Base-by-base conservation (phyloP, 306 rosid genomes). In the Fragaria nilgerrensis region DNA sequence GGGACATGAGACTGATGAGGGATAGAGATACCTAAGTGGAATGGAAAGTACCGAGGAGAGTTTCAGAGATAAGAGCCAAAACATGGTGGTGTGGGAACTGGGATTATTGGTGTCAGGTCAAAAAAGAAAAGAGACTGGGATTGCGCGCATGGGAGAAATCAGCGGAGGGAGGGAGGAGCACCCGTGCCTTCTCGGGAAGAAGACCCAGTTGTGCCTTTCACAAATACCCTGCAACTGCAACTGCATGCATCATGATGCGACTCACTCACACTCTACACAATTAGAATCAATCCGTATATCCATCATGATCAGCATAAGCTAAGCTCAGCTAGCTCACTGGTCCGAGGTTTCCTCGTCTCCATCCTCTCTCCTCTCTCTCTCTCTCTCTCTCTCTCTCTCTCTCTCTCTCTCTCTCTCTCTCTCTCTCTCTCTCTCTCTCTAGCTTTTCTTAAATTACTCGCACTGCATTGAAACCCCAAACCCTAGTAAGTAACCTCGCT, bases 171-270 rank as follows among this genome's bases (percentile, higher is more conserved):
- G 96, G 96, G 44, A 41, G 41, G 44, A 89, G 86, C 89, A 71
- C 91, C 96, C 96, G 98, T 93, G 98, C 91, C 94, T 86, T 75
- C 92, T 90, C 55, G 92, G 94, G 84, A 88, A 88, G 66, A 82
- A 77, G 70, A 70, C 83, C 79, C 0, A 10, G 14, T 45, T 9
- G 49, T 49, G 0, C 67, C 67, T 56, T 56, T 29, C 67, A 61
- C 67, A 61, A 13, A 61, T 61, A 23, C 20, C 52, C 41, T 34
- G 23, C 45, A 59, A 59, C 23, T 61, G 66, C 37, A 63, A 5
- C 6, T 64, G 43, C 44, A 64, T 36, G 69, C 23, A 32, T 64
- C 44, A 34, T 64, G 69, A 64, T 76, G 80, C 59, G 50, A 73
- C 67, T 36, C 36, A 52, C 82, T 82, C 48, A 14, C 43, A 32